Base-by-base conservation (phyloP, 225 moss, liverwort and hornwort species). In the Physcomitrellopsis africana region DNA sequence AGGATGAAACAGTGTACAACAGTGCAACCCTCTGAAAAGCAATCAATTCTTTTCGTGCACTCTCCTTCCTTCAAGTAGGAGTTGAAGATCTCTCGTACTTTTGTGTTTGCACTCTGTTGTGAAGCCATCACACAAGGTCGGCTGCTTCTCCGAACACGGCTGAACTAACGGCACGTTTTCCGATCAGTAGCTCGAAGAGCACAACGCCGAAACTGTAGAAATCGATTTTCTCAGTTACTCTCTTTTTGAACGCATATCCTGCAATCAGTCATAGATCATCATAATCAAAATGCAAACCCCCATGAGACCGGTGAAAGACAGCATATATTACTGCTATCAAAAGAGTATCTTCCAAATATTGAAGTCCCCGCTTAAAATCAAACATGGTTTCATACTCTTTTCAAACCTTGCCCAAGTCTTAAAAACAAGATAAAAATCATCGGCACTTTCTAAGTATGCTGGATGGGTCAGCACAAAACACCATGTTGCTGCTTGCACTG, bases 401-500 rank as follows among this genome's bases (percentile, higher is more conserved):
- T 45, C 18, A 24, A 47, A 3, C 17, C 15, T 46, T 27, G 29
- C 29, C 24, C 45, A 27, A 27, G 43, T 52, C 44, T 15, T 19
- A 20, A 44, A 44, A 19, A 12, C 19, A 7, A 3, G 17, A 16
- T 44, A 6, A 7, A 3, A 9, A 16, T 29, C 11, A 22, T 46
- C 17, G 46, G 13, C 48, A 61, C 60, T 14, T 63, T 46, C 37
- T 47, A 47, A 47, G 37, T 45, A 46, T 61, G 46, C 52, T 45
- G 11, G 27, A 32, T 51, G 49, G 14, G 11, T 26, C 15, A 13
- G 51, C 52, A 44, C n/a, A 9, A 29, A 23, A 12, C 56, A 65
- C 69, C 77, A 16, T 72, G 72, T 37, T 37, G 72, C 85, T 83
- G 86, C 89, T 75, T 55, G 82, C 27, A 57, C 29, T 3, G 73